These are phyloP conservation scores for Gaeumannomyces sp. DNA, from an alignment of 2,329 filamentous ascomycete genomes.

Conservation along the genomic window DNA sequence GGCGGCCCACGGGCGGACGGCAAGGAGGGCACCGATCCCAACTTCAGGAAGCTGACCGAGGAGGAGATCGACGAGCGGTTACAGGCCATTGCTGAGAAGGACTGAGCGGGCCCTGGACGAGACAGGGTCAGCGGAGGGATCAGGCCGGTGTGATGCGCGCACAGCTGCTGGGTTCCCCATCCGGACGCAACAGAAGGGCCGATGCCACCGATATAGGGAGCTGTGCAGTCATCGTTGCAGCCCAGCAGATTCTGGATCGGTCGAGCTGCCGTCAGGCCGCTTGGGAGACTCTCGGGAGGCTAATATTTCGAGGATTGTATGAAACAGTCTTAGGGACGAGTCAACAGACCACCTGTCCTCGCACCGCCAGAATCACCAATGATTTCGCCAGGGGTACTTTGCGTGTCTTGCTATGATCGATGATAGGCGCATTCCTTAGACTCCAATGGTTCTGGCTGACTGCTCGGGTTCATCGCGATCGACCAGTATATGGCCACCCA, in stretches of 20 bases:
- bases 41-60: constrained; percentile 85
- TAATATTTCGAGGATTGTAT: neutral
- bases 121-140: neutral
- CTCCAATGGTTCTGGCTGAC: neutral
- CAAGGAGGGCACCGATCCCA: constrained; percentile 69
- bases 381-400: neutral
- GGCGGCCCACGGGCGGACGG: constrained; percentile 80
- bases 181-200: neutral
- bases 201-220: neutral
- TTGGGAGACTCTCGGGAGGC: neutral
- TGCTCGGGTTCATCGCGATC: neutral
- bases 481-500: neutral
- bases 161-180: neutral
- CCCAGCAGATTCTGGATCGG: neutral
- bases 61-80: constrained; percentile 98
- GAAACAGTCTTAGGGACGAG: neutral
- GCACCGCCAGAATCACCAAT: neutral
- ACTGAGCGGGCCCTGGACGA: constrained; percentile 41
- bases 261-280: neutral
- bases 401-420: neutral
- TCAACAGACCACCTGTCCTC: neutral
- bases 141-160: neutral
- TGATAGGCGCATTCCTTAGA: neutral
- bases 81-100: constrained; percentile 97
- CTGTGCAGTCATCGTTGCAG: neutral